Conservation (phyloP, 805 yeast species). For the Barnettozyma wickerhamii region DNA sequence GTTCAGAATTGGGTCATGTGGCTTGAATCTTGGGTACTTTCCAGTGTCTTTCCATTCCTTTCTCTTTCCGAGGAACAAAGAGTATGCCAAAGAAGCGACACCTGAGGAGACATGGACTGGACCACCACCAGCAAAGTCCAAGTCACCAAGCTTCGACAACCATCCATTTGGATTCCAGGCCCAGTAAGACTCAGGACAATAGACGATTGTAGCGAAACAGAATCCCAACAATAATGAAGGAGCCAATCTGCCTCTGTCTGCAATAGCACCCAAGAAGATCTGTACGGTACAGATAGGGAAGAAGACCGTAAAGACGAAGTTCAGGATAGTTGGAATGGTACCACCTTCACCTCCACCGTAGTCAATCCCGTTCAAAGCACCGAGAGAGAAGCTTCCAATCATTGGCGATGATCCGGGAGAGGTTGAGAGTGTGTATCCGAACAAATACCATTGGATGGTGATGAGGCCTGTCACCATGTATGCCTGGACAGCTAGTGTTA, state of each 20-base stretch:
- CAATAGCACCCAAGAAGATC: conserved; percentile 85
- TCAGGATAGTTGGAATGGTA: conserved; percentile 42
- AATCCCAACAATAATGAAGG: conserved; percentile 80
- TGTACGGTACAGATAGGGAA: conserved; percentile 86
- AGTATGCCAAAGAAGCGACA: conserved; percentile 81
- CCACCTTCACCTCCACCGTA: conserved; percentile 34
- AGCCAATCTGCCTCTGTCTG: conserved; percentile 85
- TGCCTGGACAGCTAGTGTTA: conserved; percentile 77
- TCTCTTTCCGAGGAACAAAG: conserved; percentile 77
- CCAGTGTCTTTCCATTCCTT: conserved; percentile 36
- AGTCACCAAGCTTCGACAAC: conserved; percentile 88
- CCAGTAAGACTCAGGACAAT: conserved; percentile 94
- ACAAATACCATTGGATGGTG: conserved; percentile 88
- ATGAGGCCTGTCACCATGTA: conserved; percentile 67
- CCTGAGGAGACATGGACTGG: conserved; percentile 95
- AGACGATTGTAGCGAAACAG: conserved; percentile 84
- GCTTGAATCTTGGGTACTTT: conserved; percentile 64
- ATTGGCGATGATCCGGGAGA: conserved; percentile 63
- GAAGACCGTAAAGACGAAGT: conserved; percentile 83
- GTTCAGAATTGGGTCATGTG: conserved; percentile 88
- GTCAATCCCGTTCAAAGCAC: conserved; percentile 66
- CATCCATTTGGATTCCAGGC: conserved; percentile 92
- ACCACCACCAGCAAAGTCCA: conserved; percentile 99
- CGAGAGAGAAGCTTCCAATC: conserved; percentile 75
- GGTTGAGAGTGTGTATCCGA: conserved; percentile 93